phyloP scores from a whole-genome alignment of 768 basidiomycete genomes.

The Tulasnella calospora region DNA sequence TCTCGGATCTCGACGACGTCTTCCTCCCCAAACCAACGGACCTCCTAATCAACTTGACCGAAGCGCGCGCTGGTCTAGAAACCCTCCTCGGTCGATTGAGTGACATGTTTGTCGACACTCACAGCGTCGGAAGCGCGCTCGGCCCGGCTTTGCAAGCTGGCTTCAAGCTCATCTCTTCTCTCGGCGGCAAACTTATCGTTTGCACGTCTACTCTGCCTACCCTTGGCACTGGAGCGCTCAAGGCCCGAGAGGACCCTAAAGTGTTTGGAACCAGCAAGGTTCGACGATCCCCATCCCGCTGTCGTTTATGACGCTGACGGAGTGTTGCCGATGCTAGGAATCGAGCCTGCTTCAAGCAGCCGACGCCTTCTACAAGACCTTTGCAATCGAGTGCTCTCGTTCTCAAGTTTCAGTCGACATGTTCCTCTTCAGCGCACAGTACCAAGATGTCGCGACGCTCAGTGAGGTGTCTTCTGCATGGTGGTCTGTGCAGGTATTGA shows the following conservation, averaged over 20 bases:
- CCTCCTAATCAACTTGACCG: constrained; percentile 89
- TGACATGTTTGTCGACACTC: constrained; percentile 98
- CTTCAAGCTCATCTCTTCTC: constrained; percentile 90
- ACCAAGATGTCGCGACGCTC: constrained; percentile 92
- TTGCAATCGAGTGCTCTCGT: constrained; percentile 96
- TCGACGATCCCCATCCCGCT: background rate
- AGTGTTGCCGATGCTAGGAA: constrained; percentile 50
- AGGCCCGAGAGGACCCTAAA: constrained; percentile 96
- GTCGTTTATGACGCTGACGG: constrained; percentile 17
- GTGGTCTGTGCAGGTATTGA: background rate
- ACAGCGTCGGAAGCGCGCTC: constrained; percentile 85
- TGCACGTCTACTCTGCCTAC: constrained; percentile 83
- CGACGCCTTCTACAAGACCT: constrained; percentile 94
- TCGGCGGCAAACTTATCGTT: constrained; percentile 91
- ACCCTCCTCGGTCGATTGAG: constrained; percentile 73
- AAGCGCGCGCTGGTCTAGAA: constrained; percentile 76
- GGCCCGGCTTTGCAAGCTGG: constrained; percentile 94
- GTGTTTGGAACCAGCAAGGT: constrained; percentile 92
- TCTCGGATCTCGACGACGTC: constrained; percentile 94
- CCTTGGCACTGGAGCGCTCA: constrained; percentile 82
- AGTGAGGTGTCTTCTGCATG: constrained; percentile 44
- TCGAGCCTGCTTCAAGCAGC: constrained; percentile 89
- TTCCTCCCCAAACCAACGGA: constrained; percentile 96
- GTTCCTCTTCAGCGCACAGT: constrained; percentile 93
- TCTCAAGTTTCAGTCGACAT: constrained; percentile 97